These are phyloP conservation scores for Chytridiales sp. DNA, from an alignment of 371 early-diverging fungal species.

Conservation along the genomic window DNA sequence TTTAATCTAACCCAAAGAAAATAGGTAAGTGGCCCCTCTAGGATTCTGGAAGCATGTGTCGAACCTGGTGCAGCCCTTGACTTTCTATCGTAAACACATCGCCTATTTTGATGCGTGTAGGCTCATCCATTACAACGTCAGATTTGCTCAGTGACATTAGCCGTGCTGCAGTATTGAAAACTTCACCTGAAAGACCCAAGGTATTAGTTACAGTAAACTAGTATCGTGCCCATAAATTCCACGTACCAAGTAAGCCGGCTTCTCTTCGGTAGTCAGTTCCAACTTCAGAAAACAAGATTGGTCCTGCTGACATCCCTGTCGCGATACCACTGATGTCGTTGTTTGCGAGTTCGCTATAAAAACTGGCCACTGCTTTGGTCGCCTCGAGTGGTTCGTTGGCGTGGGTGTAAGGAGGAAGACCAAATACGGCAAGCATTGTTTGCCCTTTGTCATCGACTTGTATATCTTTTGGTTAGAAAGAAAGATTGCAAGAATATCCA, in stretches of 20 bases:
- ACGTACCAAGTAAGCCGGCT: constrained; percentile 29
- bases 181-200: too few species aligned
- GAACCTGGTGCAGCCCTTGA: too few species aligned
- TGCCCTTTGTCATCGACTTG: constrained; percentile 35
- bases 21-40: too few species aligned
- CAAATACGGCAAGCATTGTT: constrained; percentile 28
- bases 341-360: constrained; percentile 13
- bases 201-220: too few species aligned
- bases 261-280: constrained; percentile 25
- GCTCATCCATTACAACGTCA: too few species aligned
- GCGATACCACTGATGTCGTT: constrained; percentile 20
- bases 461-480: background rate
- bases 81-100: too few species aligned
- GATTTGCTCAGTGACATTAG: constrained; percentile 26
- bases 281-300: constrained; percentile 24
- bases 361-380: constrained; percentile 13
- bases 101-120: too few species aligned
- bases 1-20: too few species aligned
- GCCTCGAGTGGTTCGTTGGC: constrained; percentile 29
- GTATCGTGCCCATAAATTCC: too few species aligned
- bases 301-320: constrained; percentile 23
- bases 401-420: constrained; percentile 30
- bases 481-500: too few species aligned
- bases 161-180: constrained; percentile 25
- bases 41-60: too few species aligned